Evolutionary conservation across 441 rosid genomes (phyloP), one percentile per base, ranked within the genome.

Genomic region (Mallotus repandus): DNA sequence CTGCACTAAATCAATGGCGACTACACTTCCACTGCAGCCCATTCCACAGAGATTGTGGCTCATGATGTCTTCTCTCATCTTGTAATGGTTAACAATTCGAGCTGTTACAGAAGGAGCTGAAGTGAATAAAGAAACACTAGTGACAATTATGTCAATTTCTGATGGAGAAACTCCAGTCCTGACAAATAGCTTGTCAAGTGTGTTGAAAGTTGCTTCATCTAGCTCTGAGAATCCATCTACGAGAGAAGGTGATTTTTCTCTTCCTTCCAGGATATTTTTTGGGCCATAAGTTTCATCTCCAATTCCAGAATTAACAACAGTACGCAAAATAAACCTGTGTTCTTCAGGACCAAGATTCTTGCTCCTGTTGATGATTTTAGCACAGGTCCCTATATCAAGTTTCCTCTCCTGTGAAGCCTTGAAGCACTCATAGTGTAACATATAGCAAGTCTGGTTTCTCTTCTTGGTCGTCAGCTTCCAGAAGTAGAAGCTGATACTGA

Each of bases 21-120:
- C 74, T 32, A 89, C 75, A 45, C 94, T 88, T 29, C 92, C 89
- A 74, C 90, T 92, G 65, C 96, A 92, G 2, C 94, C 96, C 81
- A 88, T 84, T 1, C 97, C 96, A 0, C 89, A 76, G 45, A 92
- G 86, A 69, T 80, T 86, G 77, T 74, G 85, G 2, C 81, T 66
- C 58, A 86, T 92, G 21, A 92, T 41, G 53, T 86, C 70, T 9
- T 82, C 84, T 76, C 87, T 84, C 91, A 90, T 84, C 71, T 83
- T 89, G 82, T 87, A 89, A 3, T 75, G 80, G 70, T 87, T 90
- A 11, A 88, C 71, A 11, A 90, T 79, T 46, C 89, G 70, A 57
- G 90, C 63, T 0, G 92, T 74, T 10, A 92, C 68, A 3, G 92
- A 92, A 0, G 97, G 96, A 9, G 77, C 71, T 3, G 91, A 84